Percentiles rank a stretch among this genome's conserved stretches.
Evolutionary conservation across 2,329 filamentous ascomycete genomes (phyloP).

Genomic region (Metarhizium anisopliae): DNA sequence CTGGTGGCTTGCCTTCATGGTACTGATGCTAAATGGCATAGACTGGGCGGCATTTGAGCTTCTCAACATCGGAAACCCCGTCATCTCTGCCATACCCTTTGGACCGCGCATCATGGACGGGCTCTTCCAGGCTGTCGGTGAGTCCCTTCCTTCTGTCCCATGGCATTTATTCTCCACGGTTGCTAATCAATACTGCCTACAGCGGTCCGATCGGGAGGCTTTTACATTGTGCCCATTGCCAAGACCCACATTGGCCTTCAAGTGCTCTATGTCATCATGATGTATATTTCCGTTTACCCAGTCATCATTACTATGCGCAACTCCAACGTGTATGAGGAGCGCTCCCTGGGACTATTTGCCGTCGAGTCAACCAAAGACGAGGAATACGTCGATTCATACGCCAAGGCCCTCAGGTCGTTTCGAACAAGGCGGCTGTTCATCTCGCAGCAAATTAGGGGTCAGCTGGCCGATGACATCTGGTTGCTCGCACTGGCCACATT

Average conservation of each 20-base stretch:
- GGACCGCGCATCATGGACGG: slow-evolving; percentile 52
- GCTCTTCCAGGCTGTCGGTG: slow-evolving; percentile 53
- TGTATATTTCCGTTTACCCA: slow-evolving; percentile 58
- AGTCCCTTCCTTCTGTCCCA: slow-evolving; percentile 10
- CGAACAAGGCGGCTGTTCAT: slow-evolving; percentile 27
- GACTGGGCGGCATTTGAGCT: slow-evolving; percentile 57
- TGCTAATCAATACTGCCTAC: neutral
- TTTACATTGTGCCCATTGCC: slow-evolving; percentile 55
- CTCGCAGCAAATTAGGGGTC: slow-evolving; percentile 50
- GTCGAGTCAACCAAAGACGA: slow-evolving; percentile 4
- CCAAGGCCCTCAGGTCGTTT: neutral
- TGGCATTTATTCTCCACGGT: too few species aligned
- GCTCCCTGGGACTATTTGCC: slow-evolving; percentile 50
- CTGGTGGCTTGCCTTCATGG: slow-evolving; percentile 52
- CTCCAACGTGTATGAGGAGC: slow-evolving; percentile 39
- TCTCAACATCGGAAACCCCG: slow-evolving; percentile 52
- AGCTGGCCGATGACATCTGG: slow-evolving; percentile 60
- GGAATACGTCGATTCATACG: neutral
- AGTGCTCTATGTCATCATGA: slow-evolving; percentile 53
- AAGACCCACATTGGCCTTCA: slow-evolving; percentile 48
- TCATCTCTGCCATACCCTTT: slow-evolving; percentile 40
- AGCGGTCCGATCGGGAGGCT: slow-evolving; percentile 56
- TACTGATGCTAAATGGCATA: slow-evolving; percentile 35
- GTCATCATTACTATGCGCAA: slow-evolving; percentile 52
- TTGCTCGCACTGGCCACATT: slow-evolving; percentile 53